Base-by-base conservation (phyloP, 2,329 filamentous ascomycete genomes). In the Teratosphaeria zuluensis region DNA sequence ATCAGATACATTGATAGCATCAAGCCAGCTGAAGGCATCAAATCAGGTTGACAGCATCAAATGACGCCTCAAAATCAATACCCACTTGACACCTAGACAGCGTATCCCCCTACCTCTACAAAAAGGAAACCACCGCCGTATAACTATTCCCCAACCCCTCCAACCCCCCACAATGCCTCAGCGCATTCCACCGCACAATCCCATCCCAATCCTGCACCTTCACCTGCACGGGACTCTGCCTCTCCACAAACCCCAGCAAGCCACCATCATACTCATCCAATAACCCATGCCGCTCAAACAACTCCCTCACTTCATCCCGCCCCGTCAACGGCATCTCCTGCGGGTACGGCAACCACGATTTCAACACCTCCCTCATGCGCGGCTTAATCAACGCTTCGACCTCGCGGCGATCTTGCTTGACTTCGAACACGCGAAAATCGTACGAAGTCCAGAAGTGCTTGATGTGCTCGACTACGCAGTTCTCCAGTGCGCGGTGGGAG, bases 221-320 rank as follows among this genome's bases (percentile, higher is more conserved):
- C 3, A 48, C 42, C 42, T 21, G 4, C n/a, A 48, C 42, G 5
- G 42, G 42, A 21, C 42, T 48, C 42, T 48, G n/a, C 42, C n/a
- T 16, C 42, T 48, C 42, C n/a, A 48, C 42, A 21, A 21, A 48
- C 42, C 42, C 42, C 11, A 38, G 8, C 33, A 11, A 4, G 11
- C n/a, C 35, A 2, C 12, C 54, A 31, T 30, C 54, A 30, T 35
- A 24, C 35, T 38, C 33, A 12, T 54, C 51, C 31, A 46, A 12
- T 12, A 57, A 53, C n/a, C 46, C 55, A 38, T 57, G 42, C 30
- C 55, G 42, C 42, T 53, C 55, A 28, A 46, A 57, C 24, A 57
- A 28, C 30, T 38, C 42, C n/a, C 42, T 21, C 21, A 51, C 48
- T 14, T 52, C 24, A n/a, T 31, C 55, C 6, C 35, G 11, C 14